Conservation (phyloP, 2,329 filamentous ascomycete species). For the Fusarium circinatum region DNA sequence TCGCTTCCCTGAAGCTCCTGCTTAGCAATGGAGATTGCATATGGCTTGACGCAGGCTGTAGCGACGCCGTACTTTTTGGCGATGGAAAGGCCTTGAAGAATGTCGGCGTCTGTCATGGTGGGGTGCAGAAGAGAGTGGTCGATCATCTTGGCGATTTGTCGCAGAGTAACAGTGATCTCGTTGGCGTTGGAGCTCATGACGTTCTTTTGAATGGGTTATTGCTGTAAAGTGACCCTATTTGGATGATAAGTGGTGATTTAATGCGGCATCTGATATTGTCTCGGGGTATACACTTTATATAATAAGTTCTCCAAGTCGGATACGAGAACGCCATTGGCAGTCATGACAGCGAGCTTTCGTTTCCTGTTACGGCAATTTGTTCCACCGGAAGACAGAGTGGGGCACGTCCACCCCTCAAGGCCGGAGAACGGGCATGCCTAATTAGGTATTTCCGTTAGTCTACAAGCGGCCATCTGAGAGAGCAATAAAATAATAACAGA, state of each 20-base stretch:
- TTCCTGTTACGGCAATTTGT: not conserved
- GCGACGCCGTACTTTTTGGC: constrained; percentile 60
- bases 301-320: not conserved
- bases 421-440: not conserved
- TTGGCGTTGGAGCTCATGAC: not conserved
- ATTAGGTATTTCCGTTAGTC: not conserved
- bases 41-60: constrained; percentile 69
- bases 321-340: not conserved
- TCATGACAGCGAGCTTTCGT: rapidly evolving
- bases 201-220: rapidly evolving
- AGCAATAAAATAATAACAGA: not conserved
- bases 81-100: constrained; percentile 60
- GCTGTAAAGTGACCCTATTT: rapidly evolving
- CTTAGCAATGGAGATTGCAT: constrained; percentile 60
- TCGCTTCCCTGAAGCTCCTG: constrained; percentile 57
- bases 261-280: rapidly evolving
- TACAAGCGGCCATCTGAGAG: not conserved
- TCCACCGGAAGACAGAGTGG: not conserved
- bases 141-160: constrained; percentile 64
- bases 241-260: rapidly evolving
- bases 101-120: constrained; percentile 67
- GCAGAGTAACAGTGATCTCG: constrained; percentile 53
- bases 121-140: constrained; percentile 72
- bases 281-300: rapidly evolving
- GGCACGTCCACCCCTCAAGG: not conserved